Conservation (phyloP, 768 basidiomycete genomes). For the Pilatotrama ljubarskyi region DNA sequence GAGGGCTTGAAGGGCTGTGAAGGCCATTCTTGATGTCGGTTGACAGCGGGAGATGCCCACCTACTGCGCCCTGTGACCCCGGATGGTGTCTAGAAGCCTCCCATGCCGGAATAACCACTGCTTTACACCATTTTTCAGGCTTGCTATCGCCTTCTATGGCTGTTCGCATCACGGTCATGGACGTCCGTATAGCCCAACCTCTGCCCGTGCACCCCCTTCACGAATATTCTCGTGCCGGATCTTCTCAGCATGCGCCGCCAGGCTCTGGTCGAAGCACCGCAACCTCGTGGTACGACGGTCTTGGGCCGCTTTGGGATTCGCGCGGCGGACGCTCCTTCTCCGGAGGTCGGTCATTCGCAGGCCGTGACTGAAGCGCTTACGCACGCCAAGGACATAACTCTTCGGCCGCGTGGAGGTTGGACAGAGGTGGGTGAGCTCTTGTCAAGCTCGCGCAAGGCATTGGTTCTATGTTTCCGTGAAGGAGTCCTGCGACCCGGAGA, state of each 20-base stretch:
- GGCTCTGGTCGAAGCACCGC: not conserved
- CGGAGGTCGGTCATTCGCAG: not conserved
- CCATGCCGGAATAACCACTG: not conserved
- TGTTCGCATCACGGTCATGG: slow-evolving; percentile 6
- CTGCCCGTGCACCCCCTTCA: not conserved
- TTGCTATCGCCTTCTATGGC: not conserved
- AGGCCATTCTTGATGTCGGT: slow-evolving; percentile 8
- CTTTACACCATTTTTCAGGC: not conserved
- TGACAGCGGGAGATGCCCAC: not conserved
- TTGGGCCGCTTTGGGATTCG: not conserved
- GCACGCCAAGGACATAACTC: too few species aligned
- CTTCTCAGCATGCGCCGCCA: not conserved
- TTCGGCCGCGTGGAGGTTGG: too few species aligned
- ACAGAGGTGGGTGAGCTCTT: too few species aligned
- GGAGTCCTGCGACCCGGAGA: too few species aligned
- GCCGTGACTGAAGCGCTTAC: too few species aligned
- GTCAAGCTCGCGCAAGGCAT: too few species aligned
- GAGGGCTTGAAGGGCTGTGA: not conserved
- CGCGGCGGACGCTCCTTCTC: not conserved
- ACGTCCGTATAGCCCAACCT: not conserved
- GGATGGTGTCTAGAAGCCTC: slow-evolving; percentile 2
- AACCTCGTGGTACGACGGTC: not conserved
- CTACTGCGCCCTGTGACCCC: slow-evolving; percentile 1
- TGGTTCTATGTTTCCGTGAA: too few species aligned
- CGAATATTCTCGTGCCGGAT: not conserved